Evolutionary conservation across 768 basidiomycete genomes (phyloP), one percentile per base, ranked within the genome.

Genomic region (Auricularia sp.): DNA sequence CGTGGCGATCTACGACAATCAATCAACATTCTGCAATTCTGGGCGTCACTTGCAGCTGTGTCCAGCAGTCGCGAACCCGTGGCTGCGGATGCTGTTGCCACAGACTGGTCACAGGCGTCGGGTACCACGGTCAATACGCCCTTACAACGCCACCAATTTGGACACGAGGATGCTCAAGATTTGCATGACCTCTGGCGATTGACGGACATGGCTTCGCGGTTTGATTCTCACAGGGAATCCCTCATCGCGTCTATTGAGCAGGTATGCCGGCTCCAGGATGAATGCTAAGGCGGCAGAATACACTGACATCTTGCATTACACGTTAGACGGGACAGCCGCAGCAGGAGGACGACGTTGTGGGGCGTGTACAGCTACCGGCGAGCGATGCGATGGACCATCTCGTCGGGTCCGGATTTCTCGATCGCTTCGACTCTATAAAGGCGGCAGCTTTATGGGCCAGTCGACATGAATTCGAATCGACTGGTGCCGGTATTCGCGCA

Each of bases 1-100:
- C 73, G 73, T 70, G 71, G 75, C 68, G 92, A 94, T 78, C 78
- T 94, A 59, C 79, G 92, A 65, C 79, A 79, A 67, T 78, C 83
- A 24, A 85, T 93, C 67, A 80, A 81, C 70, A 73, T 80, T 62
- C 77, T 92, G 63, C 88, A 93, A 75, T 75, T 87, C 65, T 70
- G 74, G 69, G 47, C 47, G 47, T 51, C 47, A 51, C 47, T 42
- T 42, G 39, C 39, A 42, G 8, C 39, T 42, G 47, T 6, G 21
- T 51, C 21, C 47, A 18, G 47, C 21, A 16, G 21, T 18, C 47
- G 47, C 18, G 47, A 16, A 18, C 21, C 47, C 14, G 47, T 51
- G 47, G 18, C 14, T 21, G 47, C 21, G 47, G 47, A 51, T 51
- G 47, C 47, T 21, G 14, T 51, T 5, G 47, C 47, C 21, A 51